These are phyloP conservation scores for Thuja plicata DNA, from an alignment of 83 land plant species.

Conservation along the genomic window DNA sequence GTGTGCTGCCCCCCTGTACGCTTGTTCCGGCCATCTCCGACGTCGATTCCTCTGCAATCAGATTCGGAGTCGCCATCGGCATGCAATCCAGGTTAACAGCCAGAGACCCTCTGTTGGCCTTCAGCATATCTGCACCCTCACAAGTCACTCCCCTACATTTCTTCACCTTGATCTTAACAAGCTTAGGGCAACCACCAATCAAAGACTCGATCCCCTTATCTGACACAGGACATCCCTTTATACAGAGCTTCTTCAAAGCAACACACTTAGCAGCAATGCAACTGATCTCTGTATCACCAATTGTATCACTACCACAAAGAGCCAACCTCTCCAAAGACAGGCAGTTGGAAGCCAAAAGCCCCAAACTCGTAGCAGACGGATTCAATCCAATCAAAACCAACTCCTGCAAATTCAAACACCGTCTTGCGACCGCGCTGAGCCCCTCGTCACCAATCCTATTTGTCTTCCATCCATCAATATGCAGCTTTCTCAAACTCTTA, in stretches of 20 bases:
- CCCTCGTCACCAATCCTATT: conserved; percentile 79
- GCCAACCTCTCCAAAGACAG: conserved; percentile 60
- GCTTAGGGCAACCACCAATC: conserved; percentile 63
- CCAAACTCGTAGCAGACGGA: conserved; percentile 38
- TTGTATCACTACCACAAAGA: conserved; percentile 64
- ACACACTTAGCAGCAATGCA: conserved; percentile 54
- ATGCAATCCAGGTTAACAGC: conserved; percentile 54
- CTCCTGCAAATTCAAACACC: conserved; percentile 57
- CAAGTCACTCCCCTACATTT: conserved; percentile 65
- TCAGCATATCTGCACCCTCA: conserved; percentile 45
- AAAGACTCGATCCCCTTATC: conserved; percentile 61
- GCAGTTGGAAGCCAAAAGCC: conserved; percentile 43
- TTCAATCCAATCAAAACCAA: conserved; percentile 73
- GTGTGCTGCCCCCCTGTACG: background rate
- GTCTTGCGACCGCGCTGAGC: conserved; percentile 38
- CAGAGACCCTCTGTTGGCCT: conserved; percentile 39
- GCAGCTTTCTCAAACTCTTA: conserved; percentile 55
- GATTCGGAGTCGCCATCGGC: background rate
- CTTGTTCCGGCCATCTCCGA: background rate
- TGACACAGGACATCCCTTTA: conserved; percentile 75
- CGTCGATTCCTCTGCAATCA: background rate
- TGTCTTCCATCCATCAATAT: conserved; percentile 73
- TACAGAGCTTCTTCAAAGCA: conserved; percentile 70
- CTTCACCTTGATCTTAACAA: conserved; percentile 81
- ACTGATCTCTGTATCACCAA: conserved; percentile 61